Evolutionary conservation across 2,329 filamentous ascomycete species (phyloP).

Genomic region (Colletotrichum neosansevieriae): DNA sequence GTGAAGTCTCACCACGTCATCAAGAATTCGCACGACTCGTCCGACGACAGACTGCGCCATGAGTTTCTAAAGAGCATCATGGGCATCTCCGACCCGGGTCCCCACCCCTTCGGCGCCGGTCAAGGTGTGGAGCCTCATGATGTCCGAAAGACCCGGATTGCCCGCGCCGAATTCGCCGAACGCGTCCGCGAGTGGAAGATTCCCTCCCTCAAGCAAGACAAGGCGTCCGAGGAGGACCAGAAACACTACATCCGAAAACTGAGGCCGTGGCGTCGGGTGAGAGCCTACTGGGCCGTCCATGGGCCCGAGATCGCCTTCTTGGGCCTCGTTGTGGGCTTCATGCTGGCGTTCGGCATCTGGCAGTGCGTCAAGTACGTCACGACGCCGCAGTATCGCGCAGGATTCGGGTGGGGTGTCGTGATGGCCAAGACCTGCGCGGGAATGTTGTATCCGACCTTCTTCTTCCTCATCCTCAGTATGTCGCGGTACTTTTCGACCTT

Average conservation of each 20-base stretch:
- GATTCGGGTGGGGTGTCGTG: slow-evolving; percentile 68
- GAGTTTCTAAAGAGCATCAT: slow-evolving; percentile 65
- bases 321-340: slow-evolving; percentile 58
- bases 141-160: slow-evolving; percentile 53
- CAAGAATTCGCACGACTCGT: slow-evolving; percentile 47
- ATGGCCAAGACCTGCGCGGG: slow-evolving; percentile 67
- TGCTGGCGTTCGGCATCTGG: slow-evolving; percentile 66
- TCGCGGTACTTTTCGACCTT: slow-evolving; percentile 67
- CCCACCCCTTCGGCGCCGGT: slow-evolving; percentile 59
- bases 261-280: slow-evolving; percentile 57
- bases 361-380: slow-evolving; percentile 66
- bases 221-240: slow-evolving; percentile 59
- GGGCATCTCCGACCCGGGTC: slow-evolving; percentile 57
- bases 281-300: slow-evolving; percentile 68
- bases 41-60: slow-evolving; percentile 55
- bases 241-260: slow-evolving; percentile 60
- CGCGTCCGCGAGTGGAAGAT: slow-evolving; percentile 60
- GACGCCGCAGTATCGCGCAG: slow-evolving; percentile 57
- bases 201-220: slow-evolving; percentile 60
- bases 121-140: slow-evolving; percentile 49
- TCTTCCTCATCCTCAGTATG: slow-evolving; percentile 70
- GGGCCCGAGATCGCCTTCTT: slow-evolving; percentile 65
- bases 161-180: slow-evolving; percentile 59
- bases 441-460: slow-evolving; percentile 67
- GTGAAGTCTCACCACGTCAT: slow-evolving; percentile 59